phyloP scores from a whole-genome alignment of 1,284 basidiomycete species.

The Phylloboletellus chloephorus region DNA sequence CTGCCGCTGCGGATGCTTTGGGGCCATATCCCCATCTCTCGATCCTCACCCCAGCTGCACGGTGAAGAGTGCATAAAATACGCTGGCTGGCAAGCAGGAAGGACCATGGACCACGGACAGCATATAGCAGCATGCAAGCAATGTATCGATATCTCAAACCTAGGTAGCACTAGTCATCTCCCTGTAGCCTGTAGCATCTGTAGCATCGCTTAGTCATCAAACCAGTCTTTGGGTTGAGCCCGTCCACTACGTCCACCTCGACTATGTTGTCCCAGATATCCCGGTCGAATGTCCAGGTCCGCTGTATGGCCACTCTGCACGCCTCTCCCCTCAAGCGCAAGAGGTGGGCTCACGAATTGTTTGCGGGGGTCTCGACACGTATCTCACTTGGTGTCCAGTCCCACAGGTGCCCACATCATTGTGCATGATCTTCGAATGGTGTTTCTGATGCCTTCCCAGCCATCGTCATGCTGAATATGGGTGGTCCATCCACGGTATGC shows the following conservation, averaged over 20 bases:
- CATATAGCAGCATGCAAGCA: too few relatives aligned
- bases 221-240: too few relatives aligned
- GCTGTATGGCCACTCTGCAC: conserved; percentile 24
- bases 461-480: conserved; percentile 98
- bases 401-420: conserved; percentile 23
- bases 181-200: too few relatives aligned
- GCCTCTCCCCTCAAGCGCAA: conserved; percentile 14
- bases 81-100: too few relatives aligned
- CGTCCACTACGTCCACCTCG: conserved; percentile 1
- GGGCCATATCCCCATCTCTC: conserved; percentile 30
- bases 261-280: conserved; percentile 18
- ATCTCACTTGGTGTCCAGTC: conserved; percentile 21
- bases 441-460: conserved; percentile 41
- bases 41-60: conserved; percentile 6
- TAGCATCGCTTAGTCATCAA: conserved; percentile 19
- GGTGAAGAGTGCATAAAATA: too few relatives aligned
- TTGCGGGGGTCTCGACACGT: neutral
- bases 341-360: conserved; percentile 15
- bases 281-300: conserved; percentile 5
- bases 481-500: conserved; percentile 86
- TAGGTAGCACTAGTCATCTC: too few relatives aligned
- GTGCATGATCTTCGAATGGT: neutral
- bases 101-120: too few relatives aligned
- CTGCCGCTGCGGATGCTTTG: conserved; percentile 14
- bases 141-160: conserved; percentile 10